A percentile compares a stretch with the other conserved stretches of the same genome.
phyloP scores from a whole-genome alignment of 352 stramenopile species.

The Globisporangium solare region DNA sequence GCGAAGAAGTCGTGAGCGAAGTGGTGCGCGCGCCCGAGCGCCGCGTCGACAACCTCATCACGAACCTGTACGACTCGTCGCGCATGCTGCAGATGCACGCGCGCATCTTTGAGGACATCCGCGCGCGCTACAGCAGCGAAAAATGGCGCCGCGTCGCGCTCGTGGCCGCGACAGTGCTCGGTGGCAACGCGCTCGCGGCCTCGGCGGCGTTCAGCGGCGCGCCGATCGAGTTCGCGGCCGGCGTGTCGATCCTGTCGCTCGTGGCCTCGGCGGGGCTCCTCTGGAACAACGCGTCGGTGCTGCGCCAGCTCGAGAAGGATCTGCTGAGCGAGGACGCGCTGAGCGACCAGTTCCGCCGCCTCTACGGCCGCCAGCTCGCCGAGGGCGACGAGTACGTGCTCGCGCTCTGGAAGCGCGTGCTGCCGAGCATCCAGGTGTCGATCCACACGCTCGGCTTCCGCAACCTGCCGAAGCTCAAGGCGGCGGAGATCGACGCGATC shows the following conservation, averaged over 20 bases:
- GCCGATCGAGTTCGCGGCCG: constrained; percentile 79
- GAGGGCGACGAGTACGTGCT: constrained; percentile 97
- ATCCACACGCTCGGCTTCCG: constrained; percentile 83
- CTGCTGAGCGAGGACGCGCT: constrained; percentile 86
- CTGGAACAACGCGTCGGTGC: constrained; percentile 86
- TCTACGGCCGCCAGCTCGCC: constrained; percentile 93
- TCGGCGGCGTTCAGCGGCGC: constrained; percentile 74
- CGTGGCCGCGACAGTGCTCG: constrained; percentile 53
- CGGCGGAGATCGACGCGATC: constrained; percentile 75
- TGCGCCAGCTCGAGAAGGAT: constrained; percentile 85
- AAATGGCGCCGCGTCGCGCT: constrained; percentile 78
- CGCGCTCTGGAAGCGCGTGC: constrained; percentile 91
- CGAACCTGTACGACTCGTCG: constrained; percentile 93
- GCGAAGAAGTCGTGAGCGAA: constrained; percentile 96
- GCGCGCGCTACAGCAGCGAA: constrained; percentile 67
- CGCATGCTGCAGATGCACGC: constrained; percentile 95
- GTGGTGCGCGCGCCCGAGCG: constrained; percentile 96
- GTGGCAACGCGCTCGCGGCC: constrained; percentile 69
- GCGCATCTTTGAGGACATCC: constrained; percentile 79
- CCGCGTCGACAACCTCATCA: constrained; percentile 99
- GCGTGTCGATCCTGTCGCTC: constrained; percentile 70
- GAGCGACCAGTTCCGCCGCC: constrained; percentile 89
- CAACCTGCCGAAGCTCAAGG: constrained; percentile 84
- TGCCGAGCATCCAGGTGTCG: constrained; percentile 77
- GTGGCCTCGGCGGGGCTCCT: constrained; percentile 80